These are phyloP conservation scores for Rosa lucieae DNA, from an alignment of 306 rosid species.

Conservation along the genomic window DNA sequence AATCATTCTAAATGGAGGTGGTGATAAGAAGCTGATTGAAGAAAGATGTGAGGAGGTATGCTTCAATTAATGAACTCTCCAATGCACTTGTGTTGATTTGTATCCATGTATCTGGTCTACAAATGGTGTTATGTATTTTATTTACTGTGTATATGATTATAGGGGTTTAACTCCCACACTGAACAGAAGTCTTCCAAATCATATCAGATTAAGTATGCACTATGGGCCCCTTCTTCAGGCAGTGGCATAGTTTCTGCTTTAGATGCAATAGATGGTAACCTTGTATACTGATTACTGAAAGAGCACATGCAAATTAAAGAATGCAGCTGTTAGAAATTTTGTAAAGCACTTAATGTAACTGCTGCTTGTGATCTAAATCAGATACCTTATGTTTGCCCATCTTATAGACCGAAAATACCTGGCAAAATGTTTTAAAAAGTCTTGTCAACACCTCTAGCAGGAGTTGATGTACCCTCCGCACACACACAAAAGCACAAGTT, in stretches of 20 bases:
- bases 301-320: background rate
- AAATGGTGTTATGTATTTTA: background rate
- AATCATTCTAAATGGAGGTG: slow-evolving; percentile 86
- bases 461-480: background rate
- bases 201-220: background rate
- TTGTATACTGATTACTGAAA: background rate
- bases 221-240: background rate
- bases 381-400: background rate
- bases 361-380: background rate
- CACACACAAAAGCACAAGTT: background rate
- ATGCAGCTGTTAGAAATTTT: background rate
- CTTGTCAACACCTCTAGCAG: background rate
- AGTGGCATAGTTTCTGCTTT: background rate
- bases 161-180: background rate
- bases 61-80: background rate
- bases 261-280: background rate
- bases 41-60: slow-evolving; percentile 89
- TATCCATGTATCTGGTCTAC: background rate
- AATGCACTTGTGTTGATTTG: background rate
- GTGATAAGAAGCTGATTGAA: slow-evolving; percentile 88
- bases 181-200: background rate
- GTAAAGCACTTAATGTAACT: background rate
- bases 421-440: background rate
- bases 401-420: background rate
- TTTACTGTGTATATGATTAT: background rate